Base-by-base conservation (phyloP, 139 green algal genomes). In the Gonium pectorale region DNA sequence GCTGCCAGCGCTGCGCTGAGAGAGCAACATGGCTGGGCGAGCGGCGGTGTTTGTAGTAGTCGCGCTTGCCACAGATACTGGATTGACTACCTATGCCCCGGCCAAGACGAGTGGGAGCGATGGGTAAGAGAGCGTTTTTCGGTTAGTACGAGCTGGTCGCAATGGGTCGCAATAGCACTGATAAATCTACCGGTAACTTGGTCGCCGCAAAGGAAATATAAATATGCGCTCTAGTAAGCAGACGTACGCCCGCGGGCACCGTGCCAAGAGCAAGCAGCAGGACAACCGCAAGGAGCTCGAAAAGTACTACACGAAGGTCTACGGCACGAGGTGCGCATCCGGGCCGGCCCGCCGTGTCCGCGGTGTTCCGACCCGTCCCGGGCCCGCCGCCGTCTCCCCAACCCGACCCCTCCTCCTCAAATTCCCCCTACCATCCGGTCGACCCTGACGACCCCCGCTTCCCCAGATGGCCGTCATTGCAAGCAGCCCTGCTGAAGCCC, bases 201-300 rank as follows among this genome's bases (percentile, higher is more conserved):
- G n/a, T n/a, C n/a, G n/a, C n/a, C n/a, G n/a, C n/a, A n/a, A 33
- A 64, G 22, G 31, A 68, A 24, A 29, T 71, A 46, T 31, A 0
- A n/a, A 49, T 26, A 82, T 82, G 75, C n/a, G 43, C 5, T 82
- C 74, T 6, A 59, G 15, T 7, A 82, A 82, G 31, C 75, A 82
- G 40, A 43, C 29, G 1, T 29, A 82, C 22, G 75, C 59, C 11
- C 64, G 64, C 37, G 75, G 75, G n/a, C 75, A 82, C 31, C 59
- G 75, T 1, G 75, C 59, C 40, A 82, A 82, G n/a, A 40, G 38
- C 6, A 71, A 71, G 19, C 41, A 46, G 17, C 26, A 70, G 72
- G 74, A 85, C 37, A 85, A 73, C 54, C 63, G 74, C 74, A 68
- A 80, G 51, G 77, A 89, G 68, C 83, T 91, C 13, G 68, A 89